A percentile compares a stretch with the other conserved stretches of the same genome.
Conservation (phyloP, 805 yeast genomes). For the Candida parachauliodes region DNA sequence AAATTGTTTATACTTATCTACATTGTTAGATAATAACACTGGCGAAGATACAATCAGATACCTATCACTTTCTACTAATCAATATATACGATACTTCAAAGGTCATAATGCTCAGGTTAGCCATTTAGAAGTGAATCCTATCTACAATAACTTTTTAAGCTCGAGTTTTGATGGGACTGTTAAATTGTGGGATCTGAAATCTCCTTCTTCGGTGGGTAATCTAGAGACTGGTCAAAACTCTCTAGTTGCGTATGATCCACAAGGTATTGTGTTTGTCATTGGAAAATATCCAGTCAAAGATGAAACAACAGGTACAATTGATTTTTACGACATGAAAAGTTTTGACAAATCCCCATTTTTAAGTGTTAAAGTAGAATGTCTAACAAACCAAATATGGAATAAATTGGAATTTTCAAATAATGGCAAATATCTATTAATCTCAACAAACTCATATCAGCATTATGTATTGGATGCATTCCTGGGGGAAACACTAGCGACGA, state of each 20-base stretch:
- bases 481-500: conserved; percentile 45
- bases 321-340: conserved; percentile 59
- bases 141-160: conserved; percentile 59
- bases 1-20: conserved; percentile 79
- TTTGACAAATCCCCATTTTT: conserved; percentile 58
- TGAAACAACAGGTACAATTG: conserved; percentile 23
- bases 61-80: conserved; percentile 71
- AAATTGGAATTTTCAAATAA: conserved; percentile 77
- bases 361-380: conserved; percentile 15
- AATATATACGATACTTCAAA: conserved; percentile 76
- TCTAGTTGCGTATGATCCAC: conserved; percentile 73
- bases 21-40: conserved; percentile 36
- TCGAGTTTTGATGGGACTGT: conserved; percentile 76
- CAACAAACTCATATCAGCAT: conserved; percentile 52
- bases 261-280: conserved; percentile 76
- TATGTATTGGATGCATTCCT: conserved; percentile 66
- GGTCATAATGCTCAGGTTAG: conserved; percentile 83
- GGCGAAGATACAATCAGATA: conserved; percentile 74
- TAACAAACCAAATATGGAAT: conserved; percentile 43
- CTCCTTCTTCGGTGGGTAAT: conserved; percentile 61
- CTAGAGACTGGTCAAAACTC: conserved; percentile 51
- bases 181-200: conserved; percentile 81
- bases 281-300: conserved; percentile 27
- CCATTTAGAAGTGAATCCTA: conserved; percentile 69
- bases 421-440: conserved; percentile 61